phyloP scores from a whole-genome alignment of 2,329 filamentous ascomycete species.

The Helotiales sp. region DNA sequence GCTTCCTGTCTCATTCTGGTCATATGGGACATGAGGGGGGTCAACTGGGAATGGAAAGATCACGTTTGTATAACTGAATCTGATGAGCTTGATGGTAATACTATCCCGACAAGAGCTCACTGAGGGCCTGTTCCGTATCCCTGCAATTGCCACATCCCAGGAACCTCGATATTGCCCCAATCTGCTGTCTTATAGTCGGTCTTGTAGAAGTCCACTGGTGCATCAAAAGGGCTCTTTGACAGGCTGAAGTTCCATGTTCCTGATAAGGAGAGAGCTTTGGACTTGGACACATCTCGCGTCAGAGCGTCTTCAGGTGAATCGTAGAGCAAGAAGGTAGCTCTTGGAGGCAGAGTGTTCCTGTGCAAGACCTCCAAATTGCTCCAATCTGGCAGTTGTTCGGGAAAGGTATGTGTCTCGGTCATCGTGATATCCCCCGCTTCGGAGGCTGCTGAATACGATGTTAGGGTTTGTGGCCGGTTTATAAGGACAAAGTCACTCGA shows the following conservation, averaged over 20 bases:
- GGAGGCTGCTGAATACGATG: neutral
- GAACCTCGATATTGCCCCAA: slow-evolving; percentile 52
- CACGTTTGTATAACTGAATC: slow-evolving; percentile 51
- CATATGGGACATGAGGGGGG: slow-evolving; percentile 51
- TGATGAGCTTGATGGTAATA: neutral
- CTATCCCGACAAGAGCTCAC: slow-evolving; percentile 8
- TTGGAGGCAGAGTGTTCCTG: slow-evolving; percentile 56
- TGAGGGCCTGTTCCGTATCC: slow-evolving; percentile 51
- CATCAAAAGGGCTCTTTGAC: slow-evolving; percentile 30
- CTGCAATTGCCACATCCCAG: slow-evolving; percentile 57
- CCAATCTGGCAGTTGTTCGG: slow-evolving; percentile 52
- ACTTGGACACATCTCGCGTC: slow-evolving; percentile 39
- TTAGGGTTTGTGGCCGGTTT: neutral
- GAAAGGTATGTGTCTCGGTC: slow-evolving; percentile 29
- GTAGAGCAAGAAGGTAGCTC: slow-evolving; percentile 58
- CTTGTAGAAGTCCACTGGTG: slow-evolving; percentile 24
- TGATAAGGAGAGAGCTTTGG: slow-evolving; percentile 37
- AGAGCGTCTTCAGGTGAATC: slow-evolving; percentile 49
- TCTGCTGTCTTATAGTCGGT: slow-evolving; percentile 31
- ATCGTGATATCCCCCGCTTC: slow-evolving; percentile 7
- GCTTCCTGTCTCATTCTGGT: slow-evolving; percentile 53
- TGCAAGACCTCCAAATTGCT: slow-evolving; percentile 61
- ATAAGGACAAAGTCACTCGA: neutral
- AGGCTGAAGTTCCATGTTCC: slow-evolving; percentile 33
- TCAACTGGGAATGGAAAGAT: slow-evolving; percentile 53